Base-by-base conservation (phyloP, 2,329 filamentous ascomycete genomes). In the Colletotrichum brevisporum region DNA sequence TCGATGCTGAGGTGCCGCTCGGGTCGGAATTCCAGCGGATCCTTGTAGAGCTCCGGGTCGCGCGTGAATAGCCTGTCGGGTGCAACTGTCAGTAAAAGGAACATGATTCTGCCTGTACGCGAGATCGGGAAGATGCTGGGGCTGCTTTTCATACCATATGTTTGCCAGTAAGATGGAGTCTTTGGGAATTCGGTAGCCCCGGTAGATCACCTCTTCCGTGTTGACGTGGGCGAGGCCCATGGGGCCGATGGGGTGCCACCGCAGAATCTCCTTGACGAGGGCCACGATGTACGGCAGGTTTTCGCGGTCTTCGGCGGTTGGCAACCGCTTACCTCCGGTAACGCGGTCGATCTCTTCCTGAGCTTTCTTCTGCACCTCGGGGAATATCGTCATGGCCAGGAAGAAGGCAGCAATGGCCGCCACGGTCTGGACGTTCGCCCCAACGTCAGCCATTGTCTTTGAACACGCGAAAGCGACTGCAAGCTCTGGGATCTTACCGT, bases 31-130 rank as follows among this genome's bases (percentile, higher is more conserved):
- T 41, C 57, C 27, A 24, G 31, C 0, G 80, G 80, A 6, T 79
- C 60, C 0, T 86, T 83, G 76, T 94, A 93, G 2, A 88, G 88
- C 41, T 90, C 88, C 1, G 89, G 87, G 73, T 94, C 91, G 77
- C 93, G 91, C 0, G 58, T 51, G 15, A 62, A 62, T 31, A 21
- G 43, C 63, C 63, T 67, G 27, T 2, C 2, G 27, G 27, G 6
- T 9, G 6, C 5, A 6, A 8, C 10, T 31, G 27, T 31, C 27
- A 31, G 27, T 5, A 12, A 31, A 16, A 53, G 15, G 3, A 62
- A 16, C 6, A 48, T 48, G 4, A 3, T 18, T 48, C 2, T 8
- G 16, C n/a, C 8, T 21, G 16, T n/a, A 12, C 13, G 41, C 4
- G 41, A 13, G 5, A 16, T 13, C 12, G 16, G 41, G 10, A 24